These are phyloP conservation scores for Tuber aestivum DNA, from an alignment of 495 filamentous ascomycete species.

Conservation along the genomic window DNA sequence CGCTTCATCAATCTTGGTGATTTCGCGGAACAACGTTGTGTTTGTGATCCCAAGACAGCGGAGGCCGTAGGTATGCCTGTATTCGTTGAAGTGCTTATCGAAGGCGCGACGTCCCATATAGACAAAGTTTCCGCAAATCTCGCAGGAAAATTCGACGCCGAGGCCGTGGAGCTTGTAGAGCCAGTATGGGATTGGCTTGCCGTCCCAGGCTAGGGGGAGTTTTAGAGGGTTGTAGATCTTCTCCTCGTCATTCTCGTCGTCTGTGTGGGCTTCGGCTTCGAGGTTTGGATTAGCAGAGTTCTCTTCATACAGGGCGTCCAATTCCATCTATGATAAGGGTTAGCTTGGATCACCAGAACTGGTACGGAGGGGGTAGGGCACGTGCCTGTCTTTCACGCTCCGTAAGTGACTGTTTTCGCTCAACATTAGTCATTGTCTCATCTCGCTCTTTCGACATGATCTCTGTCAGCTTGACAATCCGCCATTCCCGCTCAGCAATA, in stretches of 20 bases:
- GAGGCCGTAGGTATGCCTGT: slow-evolving; percentile 82
- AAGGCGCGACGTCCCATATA: slow-evolving; percentile 95
- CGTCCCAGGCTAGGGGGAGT: slow-evolving; percentile 91
- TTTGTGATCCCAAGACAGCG: slow-evolving; percentile 92
- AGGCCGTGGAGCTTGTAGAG: slow-evolving; percentile 94
- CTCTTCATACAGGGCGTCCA: slow-evolving; percentile 63
- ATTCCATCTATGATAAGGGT: slow-evolving; percentile 55
- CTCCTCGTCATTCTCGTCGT: slow-evolving; percentile 68
- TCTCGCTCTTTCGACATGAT: slow-evolving; percentile 71
- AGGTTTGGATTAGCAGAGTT: slow-evolving; percentile 31
- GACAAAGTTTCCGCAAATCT: slow-evolving; percentile 95
- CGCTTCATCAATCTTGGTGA: slow-evolving; percentile 84
- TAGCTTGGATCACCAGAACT: not conserved
- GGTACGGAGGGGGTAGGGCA: not conserved
- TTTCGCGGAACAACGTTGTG: slow-evolving; percentile 86
- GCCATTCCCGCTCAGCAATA: slow-evolving; percentile 81
- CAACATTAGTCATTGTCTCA: slow-evolving; percentile 85
- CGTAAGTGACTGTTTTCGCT: slow-evolving; percentile 91
- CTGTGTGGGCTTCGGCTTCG: slow-evolving; percentile 48
- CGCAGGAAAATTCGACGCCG: slow-evolving; percentile 89
- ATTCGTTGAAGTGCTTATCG: slow-evolving; percentile 96
- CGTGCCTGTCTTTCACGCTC: slow-evolving; percentile 72
- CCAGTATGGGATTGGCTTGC: slow-evolving; percentile 98
- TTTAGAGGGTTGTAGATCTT: slow-evolving; percentile 96
- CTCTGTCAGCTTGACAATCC: slow-evolving; percentile 66